Base-by-base conservation (phyloP, 305 asterid genomes). In the Striga hermonthica region DNA sequence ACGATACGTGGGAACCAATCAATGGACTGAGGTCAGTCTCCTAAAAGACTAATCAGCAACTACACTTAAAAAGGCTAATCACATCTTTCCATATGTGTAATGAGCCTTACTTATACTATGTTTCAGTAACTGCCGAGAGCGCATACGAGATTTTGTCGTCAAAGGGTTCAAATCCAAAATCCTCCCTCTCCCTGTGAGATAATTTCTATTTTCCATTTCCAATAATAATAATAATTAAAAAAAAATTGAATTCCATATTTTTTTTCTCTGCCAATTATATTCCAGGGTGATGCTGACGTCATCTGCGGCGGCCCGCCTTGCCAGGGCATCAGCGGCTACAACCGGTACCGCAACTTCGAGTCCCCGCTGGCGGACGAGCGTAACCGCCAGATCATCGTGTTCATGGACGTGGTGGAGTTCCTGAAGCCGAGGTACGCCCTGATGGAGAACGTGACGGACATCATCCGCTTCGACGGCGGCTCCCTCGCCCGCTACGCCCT, bases 231-330 rank as follows among this genome's bases (percentile, higher is more conserved):
- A 22, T 22, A 22, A 22, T 22, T 0, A 22, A 22, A 22, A 22
- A 22, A 22, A 22, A 22, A 22, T 22, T 2, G 31, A 22, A 22
- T 22, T 22, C 31, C 31, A 22, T 22, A 22, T 22, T 22, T 22
- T 22, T 48, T 9, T 52, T 43, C 47, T 1, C 37, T 11, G 36
- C 14, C 10, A 22, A 28, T 28, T 34, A 5, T 22, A 56, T 64
- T 60, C 9, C 75, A 81, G 90, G 90, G 87, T 3, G 84, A 79
- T 35, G 86, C 68, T 31, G 83, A 72, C 66, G 80, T 79, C 11
- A 79, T 83, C 56, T 79, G 89, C 38, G 85, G 89, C 36, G 86
- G 85, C 9, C 89, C 86, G 6, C 89, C 86, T 4, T 83, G 89
- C 56, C 90, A 84, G 47, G 90, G 90, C 64, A 80, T 84, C 37